Percentiles rank a stretch among this genome's conserved stretches.
phyloP scores from a whole-genome alignment of 1,284 basidiomycete species.

The Ganoderma resinaceum region DNA sequence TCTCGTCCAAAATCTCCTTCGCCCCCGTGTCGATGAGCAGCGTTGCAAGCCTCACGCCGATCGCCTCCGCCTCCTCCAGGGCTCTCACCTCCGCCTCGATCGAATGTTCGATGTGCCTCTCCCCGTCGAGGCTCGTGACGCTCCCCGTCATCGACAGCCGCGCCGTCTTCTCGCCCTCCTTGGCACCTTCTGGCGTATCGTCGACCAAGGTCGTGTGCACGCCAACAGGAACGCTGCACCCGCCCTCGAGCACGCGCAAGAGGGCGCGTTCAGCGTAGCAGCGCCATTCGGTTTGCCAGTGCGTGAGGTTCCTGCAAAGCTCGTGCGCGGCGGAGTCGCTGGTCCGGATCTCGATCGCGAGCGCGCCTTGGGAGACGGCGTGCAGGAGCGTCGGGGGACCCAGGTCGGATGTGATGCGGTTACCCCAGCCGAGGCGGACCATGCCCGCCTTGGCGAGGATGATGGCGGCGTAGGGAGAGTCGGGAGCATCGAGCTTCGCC shows the following conservation, averaged over 20 bases:
- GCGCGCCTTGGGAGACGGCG: conserved; percentile 95
- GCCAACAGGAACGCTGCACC: conserved; percentile 98
- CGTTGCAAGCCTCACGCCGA: conserved; percentile 74
- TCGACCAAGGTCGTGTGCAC: conserved; percentile 63
- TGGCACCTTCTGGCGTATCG: conserved; percentile 20
- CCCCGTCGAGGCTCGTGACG: conserved; percentile 84
- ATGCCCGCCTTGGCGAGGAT: conserved; percentile 89
- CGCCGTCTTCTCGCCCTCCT: conserved; percentile 41
- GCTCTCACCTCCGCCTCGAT: conserved; percentile 60
- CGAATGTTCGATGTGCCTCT: conserved; percentile 72
- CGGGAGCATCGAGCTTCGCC: conserved; percentile 88
- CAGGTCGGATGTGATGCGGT: conserved; percentile 84
- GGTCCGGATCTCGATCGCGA: conserved; percentile 88
- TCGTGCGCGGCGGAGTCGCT: conserved; percentile 69
- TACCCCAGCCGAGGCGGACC: conserved; percentile 72
- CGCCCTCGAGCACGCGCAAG: conserved; percentile 90
- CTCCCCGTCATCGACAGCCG: conserved; percentile 74
- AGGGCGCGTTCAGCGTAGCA: conserved; percentile 89
- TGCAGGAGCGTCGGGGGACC: conserved; percentile 81
- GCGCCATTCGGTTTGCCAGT: conserved; percentile 79
- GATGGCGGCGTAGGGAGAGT: conserved; percentile 87
- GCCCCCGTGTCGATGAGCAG: conserved; percentile 75
- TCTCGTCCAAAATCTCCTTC: conserved; percentile 79
- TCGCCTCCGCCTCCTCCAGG: conserved; percentile 67
- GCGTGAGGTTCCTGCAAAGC: conserved; percentile 74